These are phyloP conservation scores for Blastomyces parvus DNA, from an alignment of 2,329 filamentous ascomycete genomes.

Conservation along the genomic window DNA sequence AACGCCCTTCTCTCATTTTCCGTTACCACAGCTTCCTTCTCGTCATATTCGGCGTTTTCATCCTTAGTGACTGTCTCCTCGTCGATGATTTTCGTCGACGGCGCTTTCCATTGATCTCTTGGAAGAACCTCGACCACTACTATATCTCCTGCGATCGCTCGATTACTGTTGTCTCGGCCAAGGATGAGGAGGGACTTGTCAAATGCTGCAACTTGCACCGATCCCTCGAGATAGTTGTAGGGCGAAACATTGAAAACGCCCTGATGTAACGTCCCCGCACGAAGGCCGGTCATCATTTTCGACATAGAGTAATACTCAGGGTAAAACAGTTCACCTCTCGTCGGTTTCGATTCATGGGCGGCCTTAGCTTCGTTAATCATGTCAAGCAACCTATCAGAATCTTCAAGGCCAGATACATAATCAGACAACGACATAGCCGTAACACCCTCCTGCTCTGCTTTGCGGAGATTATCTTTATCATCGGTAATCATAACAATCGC, in stretches of 20 bases:
- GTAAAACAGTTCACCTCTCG: conserved; percentile 65
- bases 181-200: conserved; percentile 79
- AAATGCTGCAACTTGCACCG: conserved; percentile 81
- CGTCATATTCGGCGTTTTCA: conserved; percentile 81
- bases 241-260: conserved; percentile 92
- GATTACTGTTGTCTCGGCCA: conserved; percentile 91
- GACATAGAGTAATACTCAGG: conserved; percentile 83
- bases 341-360: conserved; percentile 53
- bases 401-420: conserved; percentile 76
- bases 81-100: conserved; percentile 90
- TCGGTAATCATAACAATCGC: conserved; percentile 89
- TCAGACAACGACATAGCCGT: conserved; percentile 58
- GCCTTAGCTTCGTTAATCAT: conserved; percentile 81
- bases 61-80: conserved; percentile 87
- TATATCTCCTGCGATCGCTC: conserved; percentile 81
- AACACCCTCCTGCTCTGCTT: conserved; percentile 68
- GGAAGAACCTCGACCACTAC: conserved; percentile 90
- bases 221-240: conserved; percentile 95
- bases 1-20: conserved; percentile 77
- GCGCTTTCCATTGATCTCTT: conserved; percentile 92
- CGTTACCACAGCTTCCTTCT: conserved; percentile 66
- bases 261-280: conserved; percentile 81
- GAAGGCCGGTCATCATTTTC: conserved; percentile 88
- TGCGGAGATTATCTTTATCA: conserved; percentile 75
- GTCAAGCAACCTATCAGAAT: conserved; percentile 76